phyloP scores from a whole-genome alignment of 192 early-diverging fungal genomes.

The Backusella psychrophila region DNA sequence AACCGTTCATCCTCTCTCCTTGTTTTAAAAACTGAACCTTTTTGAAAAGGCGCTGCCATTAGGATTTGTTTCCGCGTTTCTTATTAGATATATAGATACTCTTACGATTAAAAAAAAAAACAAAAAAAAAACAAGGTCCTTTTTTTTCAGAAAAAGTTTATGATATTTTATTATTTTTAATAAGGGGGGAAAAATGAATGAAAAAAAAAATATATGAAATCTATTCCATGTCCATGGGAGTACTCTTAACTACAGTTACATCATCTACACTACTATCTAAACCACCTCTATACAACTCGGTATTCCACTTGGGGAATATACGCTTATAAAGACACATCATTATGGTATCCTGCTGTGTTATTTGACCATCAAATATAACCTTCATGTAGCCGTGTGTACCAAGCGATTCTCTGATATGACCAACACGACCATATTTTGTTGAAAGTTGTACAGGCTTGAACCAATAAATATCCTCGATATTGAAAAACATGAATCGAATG shows the following conservation, averaged over 20 bases:
- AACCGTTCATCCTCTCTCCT: no score
- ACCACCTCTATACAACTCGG: conserved; percentile 46
- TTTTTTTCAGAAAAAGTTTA: not conserved
- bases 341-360: conserved; percentile 92
- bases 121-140: no score
- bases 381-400: conserved; percentile 99
- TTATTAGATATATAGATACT: no score
- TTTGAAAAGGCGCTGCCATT: no score
- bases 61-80: no score
- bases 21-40: no score
- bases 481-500: conserved; percentile 97
- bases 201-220: not conserved
- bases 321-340: conserved; percentile 98
- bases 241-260: conserved; percentile 4
- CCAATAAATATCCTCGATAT: conserved; percentile 85
- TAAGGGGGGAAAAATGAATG: not conserved
- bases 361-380: conserved; percentile 83
- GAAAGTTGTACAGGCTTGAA: conserved; percentile 94
- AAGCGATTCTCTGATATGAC: conserved; percentile 90
- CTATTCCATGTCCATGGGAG: conserved; percentile 18
- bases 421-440: conserved; percentile 88
- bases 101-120: no score
- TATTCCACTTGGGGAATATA: conserved; percentile 95
- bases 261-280: conserved; percentile 11
- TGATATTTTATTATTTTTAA: not conserved